Conservation (phyloP, 148 eudicot species). For the Hydrangea macrophylla region DNA sequence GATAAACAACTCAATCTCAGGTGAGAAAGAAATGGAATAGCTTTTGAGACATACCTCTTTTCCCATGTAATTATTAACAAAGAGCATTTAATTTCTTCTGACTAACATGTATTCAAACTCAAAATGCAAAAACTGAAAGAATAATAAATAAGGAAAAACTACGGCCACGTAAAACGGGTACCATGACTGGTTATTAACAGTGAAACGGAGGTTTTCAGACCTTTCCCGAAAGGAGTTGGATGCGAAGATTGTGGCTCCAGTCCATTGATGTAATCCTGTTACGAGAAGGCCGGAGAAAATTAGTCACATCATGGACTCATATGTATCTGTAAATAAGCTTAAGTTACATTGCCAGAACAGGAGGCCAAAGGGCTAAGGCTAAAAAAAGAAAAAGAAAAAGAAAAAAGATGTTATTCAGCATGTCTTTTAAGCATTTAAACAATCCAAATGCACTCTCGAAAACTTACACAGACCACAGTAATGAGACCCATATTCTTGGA, state of each 20-base stretch:
- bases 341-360: background rate
- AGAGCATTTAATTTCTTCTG: background rate
- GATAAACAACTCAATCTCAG: no score
- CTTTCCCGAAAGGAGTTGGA: background rate
- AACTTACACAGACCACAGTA: background rate
- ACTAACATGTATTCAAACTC: background rate
- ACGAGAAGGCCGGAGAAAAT: background rate
- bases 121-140: background rate
- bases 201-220: background rate
- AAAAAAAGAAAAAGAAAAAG: no score
- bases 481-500: no score
- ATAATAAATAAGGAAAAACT: background rate
- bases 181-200: background rate
- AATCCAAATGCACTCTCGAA: no score
- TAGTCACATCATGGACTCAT: background rate
- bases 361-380: background rate
- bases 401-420: background rate
- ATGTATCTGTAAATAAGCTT: background rate
- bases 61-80: no score
- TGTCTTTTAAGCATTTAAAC: no score
- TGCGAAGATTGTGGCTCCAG: background rate
- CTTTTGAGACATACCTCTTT: no score
- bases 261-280: conserved; percentile 1
- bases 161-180: background rate
- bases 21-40: no score